A percentile compares a stretch with the other conserved stretches of the same genome.
Evolutionary conservation across 2,329 filamentous ascomycete genomes (phyloP).

Genomic region (Fulvia fulva): DNA sequence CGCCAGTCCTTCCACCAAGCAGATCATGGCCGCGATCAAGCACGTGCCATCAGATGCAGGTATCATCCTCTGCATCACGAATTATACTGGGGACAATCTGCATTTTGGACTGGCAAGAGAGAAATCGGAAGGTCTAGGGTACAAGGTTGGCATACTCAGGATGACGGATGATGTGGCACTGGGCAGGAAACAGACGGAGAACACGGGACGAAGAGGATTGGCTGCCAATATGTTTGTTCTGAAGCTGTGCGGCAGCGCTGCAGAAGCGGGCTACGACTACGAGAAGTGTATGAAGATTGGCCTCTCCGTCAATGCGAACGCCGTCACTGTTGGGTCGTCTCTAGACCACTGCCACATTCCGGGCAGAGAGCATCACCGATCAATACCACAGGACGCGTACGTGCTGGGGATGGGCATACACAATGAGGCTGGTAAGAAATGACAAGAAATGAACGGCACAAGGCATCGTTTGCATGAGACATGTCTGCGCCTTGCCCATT

Average conservation of each 20-base stretch:
- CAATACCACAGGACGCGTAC: slow-evolving; percentile 32
- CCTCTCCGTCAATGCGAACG: slow-evolving; percentile 41
- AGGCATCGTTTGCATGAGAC: neutral
- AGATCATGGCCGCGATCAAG: slow-evolving; percentile 47
- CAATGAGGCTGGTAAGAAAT: too few species aligned
- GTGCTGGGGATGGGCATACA: slow-evolving; percentile 50
- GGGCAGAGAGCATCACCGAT: slow-evolving; percentile 48
- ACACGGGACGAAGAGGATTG: slow-evolving; percentile 47
- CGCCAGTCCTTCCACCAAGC: slow-evolving; percentile 46
- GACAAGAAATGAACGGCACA: slow-evolving; percentile 18
- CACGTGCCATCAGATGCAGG: slow-evolving; percentile 45
- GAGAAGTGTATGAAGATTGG: slow-evolving; percentile 45
- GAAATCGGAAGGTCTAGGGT: slow-evolving; percentile 43
- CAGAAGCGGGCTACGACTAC: slow-evolving; percentile 42
- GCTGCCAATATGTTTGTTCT: slow-evolving; percentile 48
- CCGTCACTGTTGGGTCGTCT: slow-evolving; percentile 50
- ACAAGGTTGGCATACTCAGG: slow-evolving; percentile 45
- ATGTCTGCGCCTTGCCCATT: neutral
- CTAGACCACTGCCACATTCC: slow-evolving; percentile 53
- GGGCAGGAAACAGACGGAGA: slow-evolving; percentile 47
- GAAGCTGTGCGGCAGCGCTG: slow-evolving; percentile 46
- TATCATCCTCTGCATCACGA: slow-evolving; percentile 48
- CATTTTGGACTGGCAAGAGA: slow-evolving; percentile 49
- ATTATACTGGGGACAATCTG: slow-evolving; percentile 49
- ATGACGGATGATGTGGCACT: slow-evolving; percentile 49